Evolutionary conservation across 257 asterid species (phyloP), one percentile per base, ranked within the genome.

Genomic region (Ehretia macrophylla): DNA sequence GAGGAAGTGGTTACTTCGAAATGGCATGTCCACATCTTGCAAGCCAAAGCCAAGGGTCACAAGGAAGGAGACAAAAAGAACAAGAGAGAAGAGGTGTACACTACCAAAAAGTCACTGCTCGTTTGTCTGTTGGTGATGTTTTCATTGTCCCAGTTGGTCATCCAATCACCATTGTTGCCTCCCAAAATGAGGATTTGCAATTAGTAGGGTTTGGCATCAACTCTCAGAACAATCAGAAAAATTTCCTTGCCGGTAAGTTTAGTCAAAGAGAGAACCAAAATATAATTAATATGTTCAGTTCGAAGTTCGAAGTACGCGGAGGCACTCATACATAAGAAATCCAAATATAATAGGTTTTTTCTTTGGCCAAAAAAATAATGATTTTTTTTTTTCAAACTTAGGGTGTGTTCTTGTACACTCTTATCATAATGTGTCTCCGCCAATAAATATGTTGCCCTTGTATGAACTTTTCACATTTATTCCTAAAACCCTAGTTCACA

Each of bases 11-110:
- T 0, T 50, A 65, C 11, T 62, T 66, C 13, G 84, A 79, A 65
- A 74, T 82, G 75, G 82, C 79, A 2, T 77, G 86, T 51, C 89
- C 89, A 20, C 78, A 77, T 62, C 48, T 69, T 10, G 17, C 71
- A 20, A n/a, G 61, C 0, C 66, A 67, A 39, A 52, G 63, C 58
- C 58, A 63, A 38, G 55, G 58, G 14, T 47, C 65, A 0, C 47
- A 49, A 9, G 62, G 66, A 17, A 17, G 35, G 42, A n/a, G n/a
- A n/a, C n/a, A n/a, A n/a, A n/a, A 50, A 13, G 48, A 63, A 14
- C 63, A 57, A 14, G 23, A 58, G 23, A 58, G 11, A 17, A 62
- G 47, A 8, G 65, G 56, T 3, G 65, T 44, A 19, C 72, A 45
- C 1, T 72, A 79, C 44, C 59, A 62, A 18, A 68, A 56, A 65